Percentiles rank a stretch among this genome's conserved stretches.
Evolutionary conservation across 495 filamentous ascomycete species (phyloP).

Genomic region (Ascobolus immersus): DNA sequence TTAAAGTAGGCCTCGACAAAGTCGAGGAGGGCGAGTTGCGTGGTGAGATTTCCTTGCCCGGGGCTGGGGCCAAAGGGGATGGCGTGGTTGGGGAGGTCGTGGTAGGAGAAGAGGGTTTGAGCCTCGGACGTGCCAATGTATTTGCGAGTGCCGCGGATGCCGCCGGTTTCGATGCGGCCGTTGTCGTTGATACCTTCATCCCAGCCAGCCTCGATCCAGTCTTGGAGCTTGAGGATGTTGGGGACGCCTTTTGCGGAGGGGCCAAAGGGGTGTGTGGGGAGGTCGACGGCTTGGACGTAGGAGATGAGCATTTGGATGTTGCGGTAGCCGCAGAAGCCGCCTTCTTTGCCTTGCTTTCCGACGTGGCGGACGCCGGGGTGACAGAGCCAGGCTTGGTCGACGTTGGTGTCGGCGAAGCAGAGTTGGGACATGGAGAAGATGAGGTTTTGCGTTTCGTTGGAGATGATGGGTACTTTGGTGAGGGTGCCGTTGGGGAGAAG

Average conservation of each 20-base stretch:
- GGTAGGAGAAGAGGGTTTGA: constrained; percentile 46
- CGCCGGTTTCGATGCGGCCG: constrained; percentile 61
- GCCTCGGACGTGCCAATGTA: constrained; percentile 93
- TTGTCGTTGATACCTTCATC: constrained; percentile 53
- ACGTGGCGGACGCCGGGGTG: constrained; percentile 52
- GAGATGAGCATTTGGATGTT: constrained; percentile 90
- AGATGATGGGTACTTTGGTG: constrained; percentile 21
- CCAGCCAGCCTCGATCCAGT: constrained; percentile 77
- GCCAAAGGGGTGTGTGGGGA: constrained; percentile 19
- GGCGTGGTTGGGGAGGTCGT: constrained; percentile 26
- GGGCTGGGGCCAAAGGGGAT: constrained; percentile 19
- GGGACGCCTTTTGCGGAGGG: constrained; percentile 38
- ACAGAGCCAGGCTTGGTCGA: constrained; percentile 53
- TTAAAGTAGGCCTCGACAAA: constrained; percentile 53
- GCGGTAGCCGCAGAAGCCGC: constrained; percentile 90
- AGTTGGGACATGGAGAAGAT: constrained; percentile 48
- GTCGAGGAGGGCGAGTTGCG: constrained; percentile 33
- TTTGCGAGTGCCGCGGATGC: constrained; percentile 66
- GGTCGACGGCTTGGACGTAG: constrained; percentile 35
- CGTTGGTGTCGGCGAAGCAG: constrained; percentile 36
- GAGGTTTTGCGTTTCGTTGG: constrained; percentile 41
- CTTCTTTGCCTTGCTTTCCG: constrained; percentile 55
- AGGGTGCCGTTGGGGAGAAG: constrained; percentile 27
- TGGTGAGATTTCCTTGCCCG: constrained; percentile 18
- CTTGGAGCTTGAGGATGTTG: constrained; percentile 59